These are phyloP conservation scores for Tieghemostelium lacteum DNA, from an alignment of 78 protist genomes.

Conservation along the genomic window DNA sequence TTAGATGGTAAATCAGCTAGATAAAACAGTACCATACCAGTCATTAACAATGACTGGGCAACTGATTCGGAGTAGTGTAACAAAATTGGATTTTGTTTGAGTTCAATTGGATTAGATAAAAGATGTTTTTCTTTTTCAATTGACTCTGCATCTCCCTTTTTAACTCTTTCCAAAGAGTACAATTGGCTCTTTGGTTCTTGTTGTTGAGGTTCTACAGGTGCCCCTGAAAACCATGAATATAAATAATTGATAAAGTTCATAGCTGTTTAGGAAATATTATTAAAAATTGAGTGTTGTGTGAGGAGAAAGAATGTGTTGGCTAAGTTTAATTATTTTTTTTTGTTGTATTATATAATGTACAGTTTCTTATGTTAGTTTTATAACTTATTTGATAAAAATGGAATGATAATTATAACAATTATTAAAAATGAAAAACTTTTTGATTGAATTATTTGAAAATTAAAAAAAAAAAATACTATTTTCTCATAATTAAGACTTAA, in stretches of 20 bases:
- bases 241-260: conserved; percentile 3
- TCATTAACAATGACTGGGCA: conserved; percentile 3
- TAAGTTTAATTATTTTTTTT: too few relatives aligned
- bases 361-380: too few relatives aligned
- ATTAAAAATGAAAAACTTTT: too few relatives aligned
- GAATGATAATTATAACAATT: too few relatives aligned
- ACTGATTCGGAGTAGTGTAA: conserved; percentile 4
- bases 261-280: neutral
- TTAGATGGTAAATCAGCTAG: conserved; percentile 20
- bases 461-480: too few relatives aligned
- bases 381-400: too few relatives aligned
- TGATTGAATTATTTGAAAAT: too few relatives aligned
- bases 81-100: conserved; percentile 30
- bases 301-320: too few relatives aligned
- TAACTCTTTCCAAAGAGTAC: conserved; percentile 21
- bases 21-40: conserved; percentile 59
- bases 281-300: too few relatives aligned
- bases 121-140: conserved; percentile 21
- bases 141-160: conserved; percentile 1
- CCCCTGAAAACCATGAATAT: conserved; percentile 10
- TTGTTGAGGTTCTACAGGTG: neutral
- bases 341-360: too few relatives aligned
- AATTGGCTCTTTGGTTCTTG: neutral
- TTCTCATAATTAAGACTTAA: too few relatives aligned
- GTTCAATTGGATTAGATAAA: neutral